phyloP scores from a whole-genome alignment of 805 yeast species.

The Metschnikowia kunwiensis region DNA sequence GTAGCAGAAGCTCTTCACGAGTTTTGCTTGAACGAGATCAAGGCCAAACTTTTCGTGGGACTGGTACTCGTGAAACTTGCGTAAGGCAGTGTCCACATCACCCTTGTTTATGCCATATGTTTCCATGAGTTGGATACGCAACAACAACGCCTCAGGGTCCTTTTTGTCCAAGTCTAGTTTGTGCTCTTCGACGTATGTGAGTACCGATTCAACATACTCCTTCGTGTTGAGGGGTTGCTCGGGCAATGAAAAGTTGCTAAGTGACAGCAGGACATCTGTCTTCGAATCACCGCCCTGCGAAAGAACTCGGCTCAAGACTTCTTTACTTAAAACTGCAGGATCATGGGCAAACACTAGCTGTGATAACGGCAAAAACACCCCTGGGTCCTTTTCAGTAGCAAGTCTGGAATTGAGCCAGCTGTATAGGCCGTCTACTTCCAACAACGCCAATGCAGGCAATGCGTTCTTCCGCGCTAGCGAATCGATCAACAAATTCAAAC shows the following conservation, averaged over 20 bases:
- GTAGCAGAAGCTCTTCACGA: constrained; percentile 40
- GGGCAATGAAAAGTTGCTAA: neutral
- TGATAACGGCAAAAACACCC: constrained; percentile 10
- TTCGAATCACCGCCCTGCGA: constrained; percentile 1
- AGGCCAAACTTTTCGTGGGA: constrained; percentile 37
- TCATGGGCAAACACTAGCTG: constrained; percentile 12
- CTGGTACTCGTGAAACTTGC: constrained; percentile 40
- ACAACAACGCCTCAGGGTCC: constrained; percentile 27
- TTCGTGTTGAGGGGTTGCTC: neutral
- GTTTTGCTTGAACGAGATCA: constrained; percentile 39
- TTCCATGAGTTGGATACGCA: constrained; percentile 34
- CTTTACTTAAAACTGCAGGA: constrained; percentile 15
- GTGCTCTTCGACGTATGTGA: constrained; percentile 21
- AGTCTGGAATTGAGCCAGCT: constrained; percentile 7
- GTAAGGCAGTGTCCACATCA: constrained; percentile 30
- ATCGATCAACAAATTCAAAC: constrained; percentile 5
- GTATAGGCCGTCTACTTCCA: constrained; percentile 9
- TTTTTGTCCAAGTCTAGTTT: constrained; percentile 25
- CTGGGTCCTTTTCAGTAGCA: neutral
- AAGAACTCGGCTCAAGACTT: constrained; percentile 11
- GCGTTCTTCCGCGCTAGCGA: constrained; percentile 5
- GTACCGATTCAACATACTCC: constrained; percentile 11
- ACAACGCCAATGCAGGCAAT: constrained; percentile 1
- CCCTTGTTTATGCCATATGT: constrained; percentile 30
- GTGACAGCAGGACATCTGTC: neutral